phyloP scores from a whole-genome alignment of 139 green algal species.

The Tetradesmus obliquus region DNA sequence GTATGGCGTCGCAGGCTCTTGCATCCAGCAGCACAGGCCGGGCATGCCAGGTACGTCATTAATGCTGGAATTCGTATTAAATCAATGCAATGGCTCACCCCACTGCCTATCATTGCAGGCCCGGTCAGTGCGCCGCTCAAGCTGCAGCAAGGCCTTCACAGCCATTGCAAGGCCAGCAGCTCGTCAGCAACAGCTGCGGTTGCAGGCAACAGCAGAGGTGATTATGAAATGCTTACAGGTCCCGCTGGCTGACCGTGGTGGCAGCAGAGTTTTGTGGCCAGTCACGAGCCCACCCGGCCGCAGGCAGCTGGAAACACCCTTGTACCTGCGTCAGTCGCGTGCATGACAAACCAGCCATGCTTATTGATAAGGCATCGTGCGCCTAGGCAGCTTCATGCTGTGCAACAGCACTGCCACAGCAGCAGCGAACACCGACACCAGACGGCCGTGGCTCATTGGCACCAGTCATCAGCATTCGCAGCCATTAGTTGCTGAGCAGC shows the following conservation, averaged over 20 bases:
- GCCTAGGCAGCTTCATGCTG: background rate
- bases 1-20: constrained; percentile 31
- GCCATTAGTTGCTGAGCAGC: background rate
- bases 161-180: constrained; percentile 2
- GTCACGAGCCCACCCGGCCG: background rate
- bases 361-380: background rate
- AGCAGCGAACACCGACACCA: background rate
- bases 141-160: constrained; percentile 37
- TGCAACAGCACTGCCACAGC: background rate
- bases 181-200: constrained; percentile 18
- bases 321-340: background rate
- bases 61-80: background rate
- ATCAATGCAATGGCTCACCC: background rate
- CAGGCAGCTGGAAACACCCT: background rate
- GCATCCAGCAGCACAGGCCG: constrained; percentile 21
- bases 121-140: constrained; percentile 21
- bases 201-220: constrained; percentile 23
- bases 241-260: background rate
- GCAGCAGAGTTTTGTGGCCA: constrained; percentile 17
- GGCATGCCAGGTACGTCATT: constrained; percentile 24
- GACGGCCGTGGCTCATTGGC: background rate
- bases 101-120: background rate
- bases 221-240: background rate
- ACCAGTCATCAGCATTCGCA: background rate
- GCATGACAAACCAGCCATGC: background rate